phyloP scores from a whole-genome alignment of 2,329 filamentous ascomycete genomes.

The Trichoderma koningii region DNA sequence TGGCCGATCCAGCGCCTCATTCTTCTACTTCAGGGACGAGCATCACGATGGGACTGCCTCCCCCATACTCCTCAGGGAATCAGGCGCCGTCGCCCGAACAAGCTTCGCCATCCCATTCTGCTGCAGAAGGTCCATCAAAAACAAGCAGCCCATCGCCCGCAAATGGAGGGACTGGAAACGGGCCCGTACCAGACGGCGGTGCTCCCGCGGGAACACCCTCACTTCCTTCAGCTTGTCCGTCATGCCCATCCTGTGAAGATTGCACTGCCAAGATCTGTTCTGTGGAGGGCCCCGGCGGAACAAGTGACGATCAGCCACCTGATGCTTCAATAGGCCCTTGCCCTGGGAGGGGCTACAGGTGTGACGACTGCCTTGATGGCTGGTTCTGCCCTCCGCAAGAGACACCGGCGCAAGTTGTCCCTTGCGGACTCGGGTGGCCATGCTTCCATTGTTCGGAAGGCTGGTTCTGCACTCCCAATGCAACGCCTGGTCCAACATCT shows the following conservation, averaged over 20 bases:
- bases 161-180: background rate
- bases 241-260: conserved; percentile 31
- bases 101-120: background rate
- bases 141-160: background rate
- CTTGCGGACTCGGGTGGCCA: conserved; percentile 39
- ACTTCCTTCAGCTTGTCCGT: conserved; percentile 25
- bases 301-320: conserved; percentile 11
- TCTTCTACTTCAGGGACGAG: background rate
- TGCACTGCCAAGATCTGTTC: conserved; percentile 17
- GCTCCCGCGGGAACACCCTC: background rate
- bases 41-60: conserved; percentile 4
- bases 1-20: background rate
- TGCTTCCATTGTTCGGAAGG: conserved; percentile 38
- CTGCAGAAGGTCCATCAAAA: background rate
- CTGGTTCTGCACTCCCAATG: conserved; percentile 35
- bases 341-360: conserved; percentile 35
- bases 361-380: conserved; percentile 37
- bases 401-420: conserved; percentile 36
- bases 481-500: background rate
- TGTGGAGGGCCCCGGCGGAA: background rate
- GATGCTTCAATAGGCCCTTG: conserved; percentile 30
- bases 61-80: conserved; percentile 2
- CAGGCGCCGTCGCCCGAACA: background rate
- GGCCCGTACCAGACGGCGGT: background rate
- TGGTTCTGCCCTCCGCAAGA: conserved; percentile 40